Percentiles rank a stretch among this genome's conserved stretches.
These are phyloP conservation scores for Meripilus lineatus DNA, from an alignment of 1,284 basidiomycete genomes.

Conservation along the genomic window DNA sequence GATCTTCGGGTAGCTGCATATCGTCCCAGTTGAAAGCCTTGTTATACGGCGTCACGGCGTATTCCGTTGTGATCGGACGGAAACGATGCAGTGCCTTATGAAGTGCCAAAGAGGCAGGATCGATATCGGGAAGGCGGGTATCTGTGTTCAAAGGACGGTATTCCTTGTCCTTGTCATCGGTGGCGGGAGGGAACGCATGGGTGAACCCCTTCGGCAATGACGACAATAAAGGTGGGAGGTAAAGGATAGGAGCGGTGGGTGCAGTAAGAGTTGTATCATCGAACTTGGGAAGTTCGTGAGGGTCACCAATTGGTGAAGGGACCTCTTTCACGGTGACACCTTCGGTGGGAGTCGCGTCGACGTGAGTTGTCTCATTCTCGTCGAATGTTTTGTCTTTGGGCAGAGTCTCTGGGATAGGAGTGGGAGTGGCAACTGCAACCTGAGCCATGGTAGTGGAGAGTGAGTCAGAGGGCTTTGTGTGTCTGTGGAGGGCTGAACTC, in stretches of 20 bases:
- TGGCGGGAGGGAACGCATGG: constrained; percentile 12
- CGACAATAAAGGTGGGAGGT: constrained; percentile 77
- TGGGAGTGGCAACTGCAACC: constrained; percentile 12
- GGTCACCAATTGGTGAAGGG: constrained; percentile 33
- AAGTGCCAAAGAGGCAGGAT: constrained; percentile 76
- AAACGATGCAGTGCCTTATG: constrained; percentile 83
- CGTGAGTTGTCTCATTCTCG: not conserved
- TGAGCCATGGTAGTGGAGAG: constrained; percentile 11
- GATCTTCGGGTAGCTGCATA: constrained; percentile 57
- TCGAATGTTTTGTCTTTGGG: not conserved
- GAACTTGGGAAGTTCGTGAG: constrained; percentile 58
- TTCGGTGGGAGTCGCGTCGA: constrained; percentile 8
- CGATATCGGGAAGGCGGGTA: constrained; percentile 77
- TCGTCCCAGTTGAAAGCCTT: constrained; percentile 87
- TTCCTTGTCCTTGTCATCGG: constrained; percentile 19
- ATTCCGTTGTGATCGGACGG: constrained; percentile 53
- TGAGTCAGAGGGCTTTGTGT: not conserved
- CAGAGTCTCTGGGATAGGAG: constrained; percentile 1
- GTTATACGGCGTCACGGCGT: constrained; percentile 60
- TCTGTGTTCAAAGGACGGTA: constrained; percentile 53
- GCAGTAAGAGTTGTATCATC: constrained; percentile 24
- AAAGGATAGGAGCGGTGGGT: constrained; percentile 53
- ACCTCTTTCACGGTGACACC: constrained; percentile 5
- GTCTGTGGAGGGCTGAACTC: not conserved
- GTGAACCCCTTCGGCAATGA: constrained; percentile 46